These are phyloP conservation scores for Colletotrichum tofieldiae DNA, from an alignment of 2,329 filamentous ascomycete genomes.

Conservation along the genomic window DNA sequence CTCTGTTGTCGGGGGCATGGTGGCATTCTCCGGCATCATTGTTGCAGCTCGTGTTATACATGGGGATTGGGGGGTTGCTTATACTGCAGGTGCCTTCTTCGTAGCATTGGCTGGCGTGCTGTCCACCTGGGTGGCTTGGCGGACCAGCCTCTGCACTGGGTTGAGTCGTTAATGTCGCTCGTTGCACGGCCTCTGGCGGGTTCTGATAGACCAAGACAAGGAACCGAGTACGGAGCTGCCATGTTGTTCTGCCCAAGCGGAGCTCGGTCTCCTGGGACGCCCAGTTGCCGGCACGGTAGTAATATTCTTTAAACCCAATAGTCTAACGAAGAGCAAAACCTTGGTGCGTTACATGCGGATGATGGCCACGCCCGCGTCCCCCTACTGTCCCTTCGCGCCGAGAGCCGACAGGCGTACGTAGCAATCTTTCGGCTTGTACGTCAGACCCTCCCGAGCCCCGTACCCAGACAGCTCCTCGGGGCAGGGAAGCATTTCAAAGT, in stretches of 20 bases:
- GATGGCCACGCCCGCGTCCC: too few species aligned
- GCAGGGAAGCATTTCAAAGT: conserved; percentile 54
- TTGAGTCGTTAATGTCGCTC: neutral
- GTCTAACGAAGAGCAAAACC: too few species aligned
- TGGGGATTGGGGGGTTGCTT: conserved; percentile 15
- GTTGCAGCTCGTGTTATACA: neutral
- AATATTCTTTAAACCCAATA: neutral
- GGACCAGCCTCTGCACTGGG: neutral
- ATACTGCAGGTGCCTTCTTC: conserved; percentile 26
- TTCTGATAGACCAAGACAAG: too few species aligned
- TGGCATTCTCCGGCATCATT: neutral
- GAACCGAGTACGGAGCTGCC: neutral
- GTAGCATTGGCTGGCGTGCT: conserved; percentile 12
- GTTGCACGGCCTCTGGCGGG: neutral
- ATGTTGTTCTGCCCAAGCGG: neutral
- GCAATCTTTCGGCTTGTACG: conserved; percentile 40
- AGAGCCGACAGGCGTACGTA: conserved; percentile 33
- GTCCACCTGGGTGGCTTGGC: neutral
- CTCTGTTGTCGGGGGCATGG: fast-evolving
- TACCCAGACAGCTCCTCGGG: conserved; percentile 43
- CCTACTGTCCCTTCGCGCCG: neutral
- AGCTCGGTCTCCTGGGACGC: too few species aligned
- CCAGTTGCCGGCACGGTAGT: neutral
- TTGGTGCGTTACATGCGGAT: too few species aligned
- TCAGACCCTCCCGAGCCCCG: conserved; percentile 37